Conservation (phyloP, 192 early-diverging fungal genomes). For the Coemansia interrupta region DNA sequence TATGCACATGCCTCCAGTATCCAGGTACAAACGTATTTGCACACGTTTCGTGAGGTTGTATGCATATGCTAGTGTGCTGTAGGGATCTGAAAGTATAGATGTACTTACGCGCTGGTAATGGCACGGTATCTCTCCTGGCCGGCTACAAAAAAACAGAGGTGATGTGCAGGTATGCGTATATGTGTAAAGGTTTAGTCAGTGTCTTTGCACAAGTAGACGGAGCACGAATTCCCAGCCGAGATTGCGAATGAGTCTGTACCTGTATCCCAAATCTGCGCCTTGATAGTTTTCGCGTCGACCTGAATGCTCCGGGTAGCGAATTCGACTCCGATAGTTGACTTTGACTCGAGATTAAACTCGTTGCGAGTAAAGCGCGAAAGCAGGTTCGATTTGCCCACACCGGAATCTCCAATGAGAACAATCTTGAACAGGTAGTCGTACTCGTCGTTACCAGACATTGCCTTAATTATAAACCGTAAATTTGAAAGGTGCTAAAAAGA, state of each 20-base stretch:
- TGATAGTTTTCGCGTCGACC: constrained; percentile 96
- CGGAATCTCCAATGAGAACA: constrained; percentile 91
- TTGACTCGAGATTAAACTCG: constrained; percentile 97
- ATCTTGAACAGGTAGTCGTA: constrained; percentile 91
- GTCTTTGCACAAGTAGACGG: not conserved
- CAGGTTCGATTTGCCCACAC: constrained; percentile 97
- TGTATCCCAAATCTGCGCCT: constrained; percentile 99
- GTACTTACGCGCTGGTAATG: constrained; percentile 80
- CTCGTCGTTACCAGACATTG: constrained; percentile 60
- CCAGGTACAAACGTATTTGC: no score
- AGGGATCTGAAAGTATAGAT: no score
- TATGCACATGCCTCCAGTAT: no score
- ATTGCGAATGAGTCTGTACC: constrained; percentile 57
- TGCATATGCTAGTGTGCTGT: no score
- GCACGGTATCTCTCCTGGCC: constrained; percentile 84
- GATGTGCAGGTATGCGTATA: no score
- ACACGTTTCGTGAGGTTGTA: no score
- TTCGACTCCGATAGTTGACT: constrained; percentile 98
- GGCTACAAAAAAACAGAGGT: constrained; percentile 50
- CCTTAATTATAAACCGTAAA: constrained; percentile 11
- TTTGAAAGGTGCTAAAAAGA: constrained; percentile 3
- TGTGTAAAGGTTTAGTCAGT: not conserved
- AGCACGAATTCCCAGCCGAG: not conserved
- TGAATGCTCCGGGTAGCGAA: constrained; percentile 95
- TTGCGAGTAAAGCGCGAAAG: constrained; percentile 95